Percentiles rank a stretch among this genome's conserved stretches.
Conservation (phyloP, 2,329 filamentous ascomycete genomes). For the Fusarium nurragi region DNA sequence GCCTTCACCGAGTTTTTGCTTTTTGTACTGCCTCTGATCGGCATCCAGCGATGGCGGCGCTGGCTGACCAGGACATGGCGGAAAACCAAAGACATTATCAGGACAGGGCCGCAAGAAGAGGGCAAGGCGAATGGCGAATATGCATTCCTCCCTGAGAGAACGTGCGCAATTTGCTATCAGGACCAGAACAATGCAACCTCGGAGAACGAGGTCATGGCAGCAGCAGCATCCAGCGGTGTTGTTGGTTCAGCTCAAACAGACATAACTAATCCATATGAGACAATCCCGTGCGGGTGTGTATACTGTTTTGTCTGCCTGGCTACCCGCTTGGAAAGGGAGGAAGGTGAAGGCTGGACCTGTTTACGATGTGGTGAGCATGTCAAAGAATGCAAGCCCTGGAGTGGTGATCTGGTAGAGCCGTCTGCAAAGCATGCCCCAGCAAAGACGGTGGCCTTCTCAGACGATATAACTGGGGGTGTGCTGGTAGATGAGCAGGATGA, state of each 20-base stretch:
- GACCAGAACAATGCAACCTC: constrained; percentile 81
- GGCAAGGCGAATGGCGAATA: constrained; percentile 75
- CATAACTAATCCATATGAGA: constrained; percentile 95
- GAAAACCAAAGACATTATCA: constrained; percentile 74
- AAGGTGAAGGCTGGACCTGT: constrained; percentile 94
- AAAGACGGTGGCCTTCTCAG: constrained; percentile 72
- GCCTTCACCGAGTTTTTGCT: constrained; percentile 99
- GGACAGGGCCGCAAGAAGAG: constrained; percentile 57
- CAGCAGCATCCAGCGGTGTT: constrained; percentile 76
- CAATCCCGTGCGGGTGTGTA: constrained; percentile 86
- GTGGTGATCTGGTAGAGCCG: constrained; percentile 81
- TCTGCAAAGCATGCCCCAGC: constrained; percentile 53
- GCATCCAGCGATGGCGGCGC: constrained; percentile 89
- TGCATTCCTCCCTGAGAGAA: constrained; percentile 87
- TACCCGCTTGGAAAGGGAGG: constrained; percentile 87
- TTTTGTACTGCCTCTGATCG: constrained; percentile 95
- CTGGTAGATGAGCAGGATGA: constrained; percentile 45
- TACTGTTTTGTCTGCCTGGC: constrained; percentile 98
- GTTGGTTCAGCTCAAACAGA: constrained; percentile 90
- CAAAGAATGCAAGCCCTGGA: constrained; percentile 90
- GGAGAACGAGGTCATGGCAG: constrained; percentile 80
- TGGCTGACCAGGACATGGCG: constrained; percentile 91
- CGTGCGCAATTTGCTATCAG: constrained; percentile 96
- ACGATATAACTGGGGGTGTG: constrained; percentile 57
- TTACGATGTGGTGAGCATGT: constrained; percentile 86